Conservation (phyloP, 163 green algal genomes). For the Scenedesmus sp. region DNA sequence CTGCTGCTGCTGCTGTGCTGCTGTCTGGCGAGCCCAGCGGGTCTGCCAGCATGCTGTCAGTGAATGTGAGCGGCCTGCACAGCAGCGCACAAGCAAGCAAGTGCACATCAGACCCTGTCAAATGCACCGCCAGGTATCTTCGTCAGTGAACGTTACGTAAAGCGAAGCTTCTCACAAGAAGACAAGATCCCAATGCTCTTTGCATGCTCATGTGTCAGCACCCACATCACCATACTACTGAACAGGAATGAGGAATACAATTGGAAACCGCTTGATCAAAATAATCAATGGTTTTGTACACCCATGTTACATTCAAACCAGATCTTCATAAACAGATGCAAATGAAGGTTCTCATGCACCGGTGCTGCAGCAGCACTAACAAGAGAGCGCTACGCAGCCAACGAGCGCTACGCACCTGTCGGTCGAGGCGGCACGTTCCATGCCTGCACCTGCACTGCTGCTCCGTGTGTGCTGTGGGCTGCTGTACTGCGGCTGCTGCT, state of each 20-base stretch:
- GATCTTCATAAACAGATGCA: not conserved
- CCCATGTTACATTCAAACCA: no score
- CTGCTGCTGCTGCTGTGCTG: not conserved
- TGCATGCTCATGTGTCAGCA: no score
- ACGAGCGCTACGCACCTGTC: slow-evolving; percentile 14
- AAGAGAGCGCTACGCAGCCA: not conserved
- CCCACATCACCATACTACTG: no score
- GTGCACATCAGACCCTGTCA: no score
- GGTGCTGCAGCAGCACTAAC: not conserved
- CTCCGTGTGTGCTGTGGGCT: not conserved
- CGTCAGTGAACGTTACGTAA: no score
- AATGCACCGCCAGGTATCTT: no score
- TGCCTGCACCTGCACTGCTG: not conserved
- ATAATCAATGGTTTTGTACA: no score
- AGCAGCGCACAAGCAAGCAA: not conserved
- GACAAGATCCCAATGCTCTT: no score
- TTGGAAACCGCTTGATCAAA: no score
- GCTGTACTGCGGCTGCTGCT: slow-evolving; percentile 15
- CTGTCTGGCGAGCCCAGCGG: not conserved
- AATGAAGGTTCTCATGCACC: not conserved
- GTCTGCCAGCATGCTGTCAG: not conserved
- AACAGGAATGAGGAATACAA: no score
- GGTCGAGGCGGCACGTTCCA: not conserved
- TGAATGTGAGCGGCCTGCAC: not conserved
- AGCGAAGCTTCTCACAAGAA: no score